Evolutionary conservation across 164 flowering plant species (phyloP).

Genomic region (Stephania cephalantha): DNA sequence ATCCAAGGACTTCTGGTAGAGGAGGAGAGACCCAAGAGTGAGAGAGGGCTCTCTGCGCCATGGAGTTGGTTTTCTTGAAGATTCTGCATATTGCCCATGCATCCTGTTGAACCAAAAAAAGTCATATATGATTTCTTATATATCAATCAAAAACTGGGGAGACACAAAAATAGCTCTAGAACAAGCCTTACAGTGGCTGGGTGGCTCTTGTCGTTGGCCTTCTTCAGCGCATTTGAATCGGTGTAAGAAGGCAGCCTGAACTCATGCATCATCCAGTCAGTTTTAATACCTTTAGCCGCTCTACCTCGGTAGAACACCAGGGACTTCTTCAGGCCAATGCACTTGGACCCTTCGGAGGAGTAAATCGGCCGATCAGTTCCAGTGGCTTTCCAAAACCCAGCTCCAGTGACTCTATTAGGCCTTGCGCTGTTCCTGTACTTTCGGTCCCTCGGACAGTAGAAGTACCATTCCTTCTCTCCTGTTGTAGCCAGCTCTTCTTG

Average conservation of each 20-base stretch:
- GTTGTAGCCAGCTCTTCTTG: constrained; percentile 56
- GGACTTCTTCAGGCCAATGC: constrained; percentile 94
- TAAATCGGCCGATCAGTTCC: constrained; percentile 92
- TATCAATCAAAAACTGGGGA: background rate
- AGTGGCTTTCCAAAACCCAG: constrained; percentile 98
- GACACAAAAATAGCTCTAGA: background rate
- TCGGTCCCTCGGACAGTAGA: constrained; percentile 91
- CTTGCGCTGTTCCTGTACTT: constrained; percentile 87
- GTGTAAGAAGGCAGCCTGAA: constrained; percentile 72
- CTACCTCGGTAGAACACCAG: constrained; percentile 93
- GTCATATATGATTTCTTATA: background rate
- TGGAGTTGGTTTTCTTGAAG: constrained; percentile 84
- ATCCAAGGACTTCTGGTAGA: constrained; percentile 24
- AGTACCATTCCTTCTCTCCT: constrained; percentile 97
- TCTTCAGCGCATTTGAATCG: constrained; percentile 39
- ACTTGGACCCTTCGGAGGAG: constrained; percentile 70
- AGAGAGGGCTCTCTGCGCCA: constrained; percentile 70
- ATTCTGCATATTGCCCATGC: constrained; percentile 98
- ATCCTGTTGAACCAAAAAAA: constrained; percentile 45
- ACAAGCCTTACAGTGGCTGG: constrained; percentile 51
- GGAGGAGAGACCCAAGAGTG: constrained; percentile 65
- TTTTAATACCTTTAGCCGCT: constrained; percentile 92
- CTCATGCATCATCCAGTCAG: constrained; percentile 99
- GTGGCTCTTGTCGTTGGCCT: constrained; percentile 42
- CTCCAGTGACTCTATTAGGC: constrained; percentile 89